Base-by-base conservation (phyloP, 345 rosid genomes). In the Aquilaria sinensis region DNA sequence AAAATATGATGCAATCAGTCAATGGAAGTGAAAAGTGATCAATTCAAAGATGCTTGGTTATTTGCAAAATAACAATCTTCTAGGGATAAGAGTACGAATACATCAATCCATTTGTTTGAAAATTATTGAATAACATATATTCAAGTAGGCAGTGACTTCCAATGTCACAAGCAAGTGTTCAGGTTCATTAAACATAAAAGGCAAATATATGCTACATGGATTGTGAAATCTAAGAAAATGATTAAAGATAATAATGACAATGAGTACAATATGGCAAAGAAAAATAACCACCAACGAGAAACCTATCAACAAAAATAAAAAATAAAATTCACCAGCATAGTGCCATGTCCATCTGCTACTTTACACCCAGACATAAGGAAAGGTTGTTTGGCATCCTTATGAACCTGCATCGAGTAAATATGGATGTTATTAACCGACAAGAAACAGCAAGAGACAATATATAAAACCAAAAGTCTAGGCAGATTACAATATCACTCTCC, bases 321-420 rank as follows among this genome's bases (percentile, higher is more conserved):
- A 37, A 31, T 29, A 46, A 55, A 63, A 56, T 65, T 69, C 79
- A 95, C 99, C 87, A 95, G 84, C 98, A 95, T 89, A 47, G 78
- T 77, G 61, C 99, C 99, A 60, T 77, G 76, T 54, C 99, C 99
- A 83, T 95, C 99, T 2, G 98, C 99, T 51, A 95, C 94, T 78
- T 95, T 95, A 72, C 99, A 95, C 41, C 99, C 99, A 58, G 99
- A 89, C 96, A 95, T 85, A n/a, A 95, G 70, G 79, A 95, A 95
- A 52, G 98, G 99, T 52, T 77, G 71, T 72, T 71, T 76, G 30
- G 89, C 59, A 78, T 87, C 83, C 81, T 95, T 95, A 75, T 77
- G 88, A 61, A 87, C 94, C 99, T 95, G 68, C 67, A 81, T 56
- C 54, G 13, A 49, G 51, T 29, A 48, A 32, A 12, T 48, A 37